Base-by-base conservation (phyloP, 768 basidiomycete species). In the Obba rivulosa region DNA sequence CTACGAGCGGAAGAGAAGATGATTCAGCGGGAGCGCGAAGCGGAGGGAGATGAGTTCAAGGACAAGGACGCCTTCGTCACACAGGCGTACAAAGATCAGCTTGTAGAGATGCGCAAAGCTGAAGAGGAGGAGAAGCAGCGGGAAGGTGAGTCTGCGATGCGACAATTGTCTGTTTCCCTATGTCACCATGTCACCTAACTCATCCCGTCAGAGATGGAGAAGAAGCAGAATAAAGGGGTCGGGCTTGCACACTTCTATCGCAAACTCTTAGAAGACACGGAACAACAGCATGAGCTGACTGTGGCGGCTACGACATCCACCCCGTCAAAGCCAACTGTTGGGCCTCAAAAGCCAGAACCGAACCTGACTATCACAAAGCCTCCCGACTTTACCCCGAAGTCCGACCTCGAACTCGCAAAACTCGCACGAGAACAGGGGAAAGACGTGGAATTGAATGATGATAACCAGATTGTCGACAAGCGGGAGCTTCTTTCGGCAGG, bases 1-100 rank as follows among this genome's bases (percentile, higher is more conserved):
- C 68, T 98, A 10, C 77, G 93, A 46, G 96, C 96, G 0, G 96
- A 99, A 66, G 95, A 98, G 68, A 97, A 98, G 75, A 87, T 95
- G 87, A 85, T 97, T 63, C 89, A 94, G 63, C 77, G 80, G 38
- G 96, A 98, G 65, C 79, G 96, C 18, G 91, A 94, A 68, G 70
- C 77, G 17, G 96, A 99, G 68, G 96, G 96, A 0, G 93, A 93
- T 52, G 79, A 92, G 64, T 99, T 91, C 63, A 77, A 77, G 48
- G 96, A 91, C 71, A 98, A 94, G 72, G 96, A 97, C 46, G 76
- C 83, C n/a, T 99, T 98, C 59, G 95, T 98, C 43, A 99, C 96
- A 0, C 90, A 92, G 60, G 92, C 91, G 20, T 99, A 99, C 70
- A 93, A 92, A 64, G 87, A 90, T 42, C 96, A 98, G 67, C 88